A percentile compares a stretch with the other conserved stretches of the same genome.
Conservation (phyloP, 139 green algal genomes). For the Desmodesmus armatus region DNA sequence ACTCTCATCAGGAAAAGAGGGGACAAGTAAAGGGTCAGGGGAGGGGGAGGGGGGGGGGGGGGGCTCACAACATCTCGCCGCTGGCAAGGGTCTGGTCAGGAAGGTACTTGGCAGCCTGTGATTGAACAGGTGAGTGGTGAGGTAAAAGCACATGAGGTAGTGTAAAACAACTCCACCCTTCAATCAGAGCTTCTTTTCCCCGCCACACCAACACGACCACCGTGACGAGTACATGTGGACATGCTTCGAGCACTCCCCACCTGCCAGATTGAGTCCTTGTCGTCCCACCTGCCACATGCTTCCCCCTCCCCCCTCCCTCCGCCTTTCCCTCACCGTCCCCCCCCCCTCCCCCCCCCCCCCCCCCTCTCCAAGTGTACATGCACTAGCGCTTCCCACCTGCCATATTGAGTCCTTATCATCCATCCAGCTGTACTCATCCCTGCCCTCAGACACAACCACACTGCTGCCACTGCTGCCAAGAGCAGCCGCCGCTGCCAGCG, state of each 20-base stretch:
- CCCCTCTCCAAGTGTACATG: no score
- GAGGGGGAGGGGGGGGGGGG: no score
- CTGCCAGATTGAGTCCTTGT: conserved; percentile 55
- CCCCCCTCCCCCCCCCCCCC: no score
- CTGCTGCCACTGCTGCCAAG: not conserved
- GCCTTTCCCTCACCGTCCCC: no score
- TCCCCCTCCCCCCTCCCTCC: no score
- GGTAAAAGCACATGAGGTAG: no score
- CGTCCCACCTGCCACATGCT: conserved; percentile 30
- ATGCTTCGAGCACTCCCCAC: conserved; percentile 43
- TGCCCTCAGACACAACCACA: not conserved
- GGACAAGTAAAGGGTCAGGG: no score
- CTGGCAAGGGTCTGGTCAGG: not conserved
- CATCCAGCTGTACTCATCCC: conserved; percentile 39
- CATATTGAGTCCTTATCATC: conserved; percentile 60
- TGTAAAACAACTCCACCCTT: no score
- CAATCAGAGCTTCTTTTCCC: not conserved
- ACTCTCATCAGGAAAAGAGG: not conserved
- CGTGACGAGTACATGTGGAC: no score
- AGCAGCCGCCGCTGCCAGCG: conserved; percentile 2
- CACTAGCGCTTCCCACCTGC: conserved; percentile 44
- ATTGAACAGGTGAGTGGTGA: no score
- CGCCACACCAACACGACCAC: no score
- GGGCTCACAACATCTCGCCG: not conserved
- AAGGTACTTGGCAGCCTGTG: not conserved